These are phyloP conservation scores for Streptanthus diversifolius DNA, from an alignment of 345 rosid species.

Conservation along the genomic window DNA sequence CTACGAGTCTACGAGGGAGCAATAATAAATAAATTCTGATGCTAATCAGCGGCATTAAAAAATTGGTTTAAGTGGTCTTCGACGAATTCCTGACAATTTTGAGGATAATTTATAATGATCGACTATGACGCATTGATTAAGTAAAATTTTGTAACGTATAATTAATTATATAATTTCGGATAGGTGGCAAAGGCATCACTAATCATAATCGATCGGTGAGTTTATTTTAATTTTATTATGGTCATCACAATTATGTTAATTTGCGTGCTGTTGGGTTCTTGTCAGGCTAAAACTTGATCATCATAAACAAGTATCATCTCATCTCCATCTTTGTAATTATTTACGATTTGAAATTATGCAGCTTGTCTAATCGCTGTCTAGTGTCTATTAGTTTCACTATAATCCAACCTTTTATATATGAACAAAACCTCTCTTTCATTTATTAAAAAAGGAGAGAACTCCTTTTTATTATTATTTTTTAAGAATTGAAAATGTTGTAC, in stretches of 20 bases:
- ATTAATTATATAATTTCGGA: neutral
- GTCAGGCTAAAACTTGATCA: constrained; percentile 18
- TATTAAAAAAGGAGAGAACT: neutral
- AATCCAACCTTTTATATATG: constrained; percentile 12
- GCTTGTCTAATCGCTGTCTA: constrained; percentile 22
- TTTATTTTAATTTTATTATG: constrained; percentile 3
- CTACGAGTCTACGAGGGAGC: neutral
- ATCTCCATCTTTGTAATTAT: neutral
- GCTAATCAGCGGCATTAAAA: constrained; percentile 5
- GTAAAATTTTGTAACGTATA: neutral
- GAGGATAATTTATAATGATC: neutral
- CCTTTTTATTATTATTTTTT: neutral
- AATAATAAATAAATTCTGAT: neutral
- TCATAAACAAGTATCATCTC: constrained; percentile 22
- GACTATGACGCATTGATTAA: constrained; percentile 9
- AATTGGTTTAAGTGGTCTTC: neutral
- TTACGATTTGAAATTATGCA: constrained; percentile 16
- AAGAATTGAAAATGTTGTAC: neutral
- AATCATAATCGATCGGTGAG: constrained; percentile 4
- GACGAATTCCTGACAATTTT: neutral
- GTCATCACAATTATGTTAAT: constrained; percentile 1
- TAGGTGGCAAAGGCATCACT: constrained; percentile 21
- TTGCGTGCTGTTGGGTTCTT: constrained; percentile 23
- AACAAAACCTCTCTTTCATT: constrained; percentile 27
- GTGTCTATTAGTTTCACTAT: constrained; percentile 15